A percentile compares a stretch with the other conserved stretches of the same genome.
phyloP scores from a whole-genome alignment of 2,329 filamentous ascomycete species.

The Colletotrichum theobromicola region DNA sequence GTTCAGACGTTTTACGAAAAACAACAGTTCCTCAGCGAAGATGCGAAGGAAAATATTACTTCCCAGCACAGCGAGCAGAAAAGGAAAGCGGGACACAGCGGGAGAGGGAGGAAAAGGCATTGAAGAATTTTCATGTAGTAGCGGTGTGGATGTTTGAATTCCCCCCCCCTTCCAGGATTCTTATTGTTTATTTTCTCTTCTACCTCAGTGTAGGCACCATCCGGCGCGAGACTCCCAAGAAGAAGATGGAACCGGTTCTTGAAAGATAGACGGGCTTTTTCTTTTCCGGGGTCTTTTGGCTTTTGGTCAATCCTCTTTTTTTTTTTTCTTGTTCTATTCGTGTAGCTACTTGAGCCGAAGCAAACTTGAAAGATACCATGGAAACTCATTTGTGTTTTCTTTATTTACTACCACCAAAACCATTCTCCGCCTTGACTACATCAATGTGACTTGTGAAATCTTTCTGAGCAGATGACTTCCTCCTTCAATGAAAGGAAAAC shows the following conservation, averaged over 20 bases:
- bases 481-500: neutral
- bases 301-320: neutral
- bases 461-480: neutral
- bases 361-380: neutral
- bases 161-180: neutral
- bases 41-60: neutral
- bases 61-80: neutral
- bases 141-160: neutral
- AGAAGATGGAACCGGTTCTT: neutral
- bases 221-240: neutral
- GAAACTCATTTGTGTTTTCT: neutral
- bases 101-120: neutral
- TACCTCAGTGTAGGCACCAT: neutral
- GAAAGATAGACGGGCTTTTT: neutral
- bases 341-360: neutral
- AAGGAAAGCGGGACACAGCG: neutral
- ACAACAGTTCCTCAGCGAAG: neutral
- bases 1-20: neutral
- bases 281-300: neutral
- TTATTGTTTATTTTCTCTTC: neutral
- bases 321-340: conserved; percentile 3
- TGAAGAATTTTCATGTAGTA: neutral
- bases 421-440: neutral
- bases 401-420: neutral
- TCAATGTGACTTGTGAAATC: neutral